These are phyloP conservation scores for Fusarium albidum DNA, from an alignment of 2,329 filamentous ascomycete genomes.

Conservation along the genomic window DNA sequence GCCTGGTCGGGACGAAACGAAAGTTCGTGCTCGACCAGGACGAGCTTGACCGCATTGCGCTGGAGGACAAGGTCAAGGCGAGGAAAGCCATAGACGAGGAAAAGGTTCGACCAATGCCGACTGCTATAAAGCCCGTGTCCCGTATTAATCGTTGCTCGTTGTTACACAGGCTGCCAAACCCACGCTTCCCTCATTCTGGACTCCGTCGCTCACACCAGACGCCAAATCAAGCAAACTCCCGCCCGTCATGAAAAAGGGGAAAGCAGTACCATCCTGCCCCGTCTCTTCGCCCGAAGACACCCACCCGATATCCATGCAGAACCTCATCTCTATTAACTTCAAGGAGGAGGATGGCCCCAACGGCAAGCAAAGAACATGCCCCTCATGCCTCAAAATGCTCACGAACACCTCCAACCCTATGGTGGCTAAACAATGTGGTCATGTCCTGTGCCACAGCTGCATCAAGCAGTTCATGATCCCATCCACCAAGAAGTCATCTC, in stretches of 20 bases:
- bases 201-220: constrained; percentile 80
- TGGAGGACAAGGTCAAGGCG: constrained; percentile 74
- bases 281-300: constrained; percentile 71
- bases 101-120: constrained; percentile 58
- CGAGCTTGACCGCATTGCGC: constrained; percentile 74
- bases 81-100: constrained; percentile 77
- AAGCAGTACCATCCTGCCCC: constrained; percentile 78
- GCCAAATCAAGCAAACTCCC: constrained; percentile 57
- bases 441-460: constrained; percentile 88
- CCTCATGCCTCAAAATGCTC: constrained; percentile 83
- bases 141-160: constrained; percentile 16
- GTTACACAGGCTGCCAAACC: constrained; percentile 66
- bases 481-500: constrained; percentile 49
- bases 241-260: constrained; percentile 66
- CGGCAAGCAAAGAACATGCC: constrained; percentile 67
- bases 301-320: constrained; percentile 81
- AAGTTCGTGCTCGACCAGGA: constrained; percentile 80
- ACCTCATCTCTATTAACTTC: constrained; percentile 79
- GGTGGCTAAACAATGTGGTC: constrained; percentile 86
- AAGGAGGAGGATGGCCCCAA: constrained; percentile 69
- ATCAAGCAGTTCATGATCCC: constrained; percentile 83
- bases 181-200: constrained; percentile 88
- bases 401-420: constrained; percentile 85
- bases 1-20: constrained; percentile 61
- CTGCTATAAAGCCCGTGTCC: not conserved